A percentile compares a stretch with the other conserved stretches of the same genome.
Conservation (phyloP, 192 early-diverging fungal genomes). For the Coemansia sp. region DNA sequence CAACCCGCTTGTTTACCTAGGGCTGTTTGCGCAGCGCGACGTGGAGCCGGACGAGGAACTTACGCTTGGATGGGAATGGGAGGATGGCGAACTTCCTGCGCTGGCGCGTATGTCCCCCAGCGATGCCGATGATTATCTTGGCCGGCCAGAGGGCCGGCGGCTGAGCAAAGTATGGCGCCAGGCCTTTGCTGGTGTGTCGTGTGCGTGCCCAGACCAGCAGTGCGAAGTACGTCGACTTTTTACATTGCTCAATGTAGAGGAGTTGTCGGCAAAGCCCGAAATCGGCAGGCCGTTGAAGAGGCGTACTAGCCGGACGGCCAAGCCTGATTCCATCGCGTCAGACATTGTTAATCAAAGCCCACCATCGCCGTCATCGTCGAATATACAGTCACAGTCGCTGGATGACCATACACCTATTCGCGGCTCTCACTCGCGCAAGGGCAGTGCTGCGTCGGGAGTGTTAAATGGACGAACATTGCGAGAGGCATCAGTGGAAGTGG, state of each 20-base stretch:
- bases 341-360: not conserved
- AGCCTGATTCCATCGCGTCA: not conserved
- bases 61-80: conserved; percentile 75
- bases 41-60: conserved; percentile 69
- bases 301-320: conserved; percentile 30
- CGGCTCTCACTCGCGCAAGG: conserved; percentile 24
- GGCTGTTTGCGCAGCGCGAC: conserved; percentile 63
- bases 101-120: conserved; percentile 33
- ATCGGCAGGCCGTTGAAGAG: conserved; percentile 15
- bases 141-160: conserved; percentile 49
- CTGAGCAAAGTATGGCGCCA: conserved; percentile 59
- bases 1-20: conserved; percentile 64
- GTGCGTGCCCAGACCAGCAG: conserved; percentile 31
- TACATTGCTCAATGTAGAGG: conserved; percentile 51
- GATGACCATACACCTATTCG: conserved; percentile 5
- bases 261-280: conserved; percentile 15
- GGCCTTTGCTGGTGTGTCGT: conserved; percentile 48
- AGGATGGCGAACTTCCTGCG: conserved; percentile 50
- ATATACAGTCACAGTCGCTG: conserved; percentile 26
- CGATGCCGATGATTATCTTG: conserved; percentile 49
- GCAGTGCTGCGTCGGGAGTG: conserved; percentile 5
- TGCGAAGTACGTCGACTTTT: conserved; percentile 48
- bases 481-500: not conserved
- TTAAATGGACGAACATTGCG: conserved; percentile 1
- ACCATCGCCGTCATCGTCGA: conserved; percentile 9